Conservation (phyloP, 495 filamentous ascomycete species). For the Pyrenula massariospora region DNA sequence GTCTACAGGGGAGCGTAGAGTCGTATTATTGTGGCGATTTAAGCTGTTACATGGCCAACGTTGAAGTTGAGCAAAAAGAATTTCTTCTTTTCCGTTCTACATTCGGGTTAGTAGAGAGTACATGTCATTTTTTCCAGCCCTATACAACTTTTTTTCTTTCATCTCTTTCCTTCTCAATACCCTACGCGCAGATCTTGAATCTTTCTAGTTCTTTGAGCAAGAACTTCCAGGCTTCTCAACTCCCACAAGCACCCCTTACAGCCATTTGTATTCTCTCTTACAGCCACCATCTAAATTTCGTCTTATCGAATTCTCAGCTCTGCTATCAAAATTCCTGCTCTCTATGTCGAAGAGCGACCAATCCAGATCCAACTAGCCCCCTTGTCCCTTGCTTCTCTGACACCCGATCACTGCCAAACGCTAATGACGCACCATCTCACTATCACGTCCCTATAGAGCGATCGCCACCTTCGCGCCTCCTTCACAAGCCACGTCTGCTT, state of each 20-base stretch:
- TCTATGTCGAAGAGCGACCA: neutral
- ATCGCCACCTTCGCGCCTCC: neutral
- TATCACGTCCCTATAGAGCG: neutral
- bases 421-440: neutral
- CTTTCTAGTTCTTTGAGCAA: neutral
- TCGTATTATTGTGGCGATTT: neutral
- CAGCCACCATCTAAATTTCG: neutral
- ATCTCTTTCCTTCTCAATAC: neutral
- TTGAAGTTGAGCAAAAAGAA: neutral
- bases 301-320: neutral
- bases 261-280: neutral
- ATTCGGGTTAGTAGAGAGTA: neutral
- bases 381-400: neutral
- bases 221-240: neutral
- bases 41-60: neutral
- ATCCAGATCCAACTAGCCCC: neutral
- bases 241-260: neutral
- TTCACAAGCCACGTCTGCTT: neutral
- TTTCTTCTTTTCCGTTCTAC: neutral
- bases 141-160: neutral
- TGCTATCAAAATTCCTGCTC: neutral
- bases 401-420: neutral
- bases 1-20: neutral
- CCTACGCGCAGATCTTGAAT: neutral
- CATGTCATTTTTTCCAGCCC: neutral